Base-by-base conservation (phyloP, 257 asterid species). In the Fraxinus excelsior region DNA sequence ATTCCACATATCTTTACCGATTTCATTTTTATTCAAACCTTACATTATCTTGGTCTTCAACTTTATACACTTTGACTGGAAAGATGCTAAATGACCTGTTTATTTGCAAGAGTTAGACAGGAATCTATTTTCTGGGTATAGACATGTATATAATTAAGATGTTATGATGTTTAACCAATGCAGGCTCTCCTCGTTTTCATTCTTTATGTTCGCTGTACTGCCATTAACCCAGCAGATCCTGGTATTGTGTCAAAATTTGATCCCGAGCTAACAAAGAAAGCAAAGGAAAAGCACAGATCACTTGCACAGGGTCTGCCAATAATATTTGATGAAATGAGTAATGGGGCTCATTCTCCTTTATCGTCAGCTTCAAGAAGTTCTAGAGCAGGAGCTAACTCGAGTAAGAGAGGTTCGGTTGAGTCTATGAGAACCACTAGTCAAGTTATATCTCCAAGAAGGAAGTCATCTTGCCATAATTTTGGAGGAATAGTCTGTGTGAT, bases 151-250 rank as follows among this genome's bases (percentile, higher is more conserved):
- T 5, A 58, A 75, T 58, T 71, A 23, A 34, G 82, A 37, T 65
- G 60, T 26, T 51, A 66, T 58, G 65, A 70, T 60, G 75, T 72
- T 58, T 75, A 71, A 78, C 68, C 42, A 79, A 84, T 87, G 88
- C 90, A 96, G 99, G 99, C 94, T 51, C 84, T 91, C 53, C 82
- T 86, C 76, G 99, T 96, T 40, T 96, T 96, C 85, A 80, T 93
- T 85, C 94, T 96, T 29, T 96, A 96, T 80, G 98, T 85, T 74
- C 93, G 99, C 58, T 86, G 88, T 73, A 96, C 99, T 69, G 99
- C 99, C 75, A 96, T 96, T 80, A 96, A 96, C 86, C 99, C 99
- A 16, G 98, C 99, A 25, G 99, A 93, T 81, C 98, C 99, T 31
- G 99, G 99, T 49, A 93, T 96, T 82, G 90, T 96, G 97, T 85